phyloP scores from a whole-genome alignment of 2,329 filamentous ascomycete genomes.

The Elsinoe perseae region DNA sequence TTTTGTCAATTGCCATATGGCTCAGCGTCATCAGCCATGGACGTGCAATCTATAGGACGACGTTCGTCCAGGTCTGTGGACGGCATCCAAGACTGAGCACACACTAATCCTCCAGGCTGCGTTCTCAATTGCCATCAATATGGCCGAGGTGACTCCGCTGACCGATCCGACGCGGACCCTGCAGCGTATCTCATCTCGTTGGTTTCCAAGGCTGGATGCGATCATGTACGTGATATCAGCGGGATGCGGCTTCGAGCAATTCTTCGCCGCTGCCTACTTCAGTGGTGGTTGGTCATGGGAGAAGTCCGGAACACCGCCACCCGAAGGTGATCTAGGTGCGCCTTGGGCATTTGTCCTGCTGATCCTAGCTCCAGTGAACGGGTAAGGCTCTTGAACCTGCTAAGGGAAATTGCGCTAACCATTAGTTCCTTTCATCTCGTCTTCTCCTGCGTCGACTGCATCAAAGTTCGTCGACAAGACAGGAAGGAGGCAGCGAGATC shows the following conservation, averaged over 20 bases:
- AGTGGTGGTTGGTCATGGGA: not conserved
- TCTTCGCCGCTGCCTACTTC: not conserved
- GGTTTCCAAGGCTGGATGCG: not conserved
- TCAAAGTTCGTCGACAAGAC: not conserved
- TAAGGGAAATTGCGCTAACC: not conserved
- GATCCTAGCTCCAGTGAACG: not conserved
- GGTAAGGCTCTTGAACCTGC: not conserved
- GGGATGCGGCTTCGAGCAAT: not conserved
- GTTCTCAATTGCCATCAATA: not conserved
- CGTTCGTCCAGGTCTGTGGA: not conserved
- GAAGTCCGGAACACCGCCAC: not conserved
- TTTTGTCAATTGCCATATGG: not conserved
- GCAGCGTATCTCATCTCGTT: not conserved
- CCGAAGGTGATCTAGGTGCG: not conserved
- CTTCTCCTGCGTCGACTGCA: not conserved
- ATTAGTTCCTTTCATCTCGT: not conserved
- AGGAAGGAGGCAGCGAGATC: not conserved
- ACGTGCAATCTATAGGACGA: not conserved
- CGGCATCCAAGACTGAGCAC: not conserved
- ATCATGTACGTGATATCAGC: not conserved
- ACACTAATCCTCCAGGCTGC: not conserved
- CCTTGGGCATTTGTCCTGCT: not conserved
- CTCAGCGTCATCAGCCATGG: not conserved
- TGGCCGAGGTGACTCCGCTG: not conserved
- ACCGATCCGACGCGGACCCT: not conserved